phyloP scores from a whole-genome alignment of 2,329 filamentous ascomycete genomes.

The Colletotrichum somersetense region DNA sequence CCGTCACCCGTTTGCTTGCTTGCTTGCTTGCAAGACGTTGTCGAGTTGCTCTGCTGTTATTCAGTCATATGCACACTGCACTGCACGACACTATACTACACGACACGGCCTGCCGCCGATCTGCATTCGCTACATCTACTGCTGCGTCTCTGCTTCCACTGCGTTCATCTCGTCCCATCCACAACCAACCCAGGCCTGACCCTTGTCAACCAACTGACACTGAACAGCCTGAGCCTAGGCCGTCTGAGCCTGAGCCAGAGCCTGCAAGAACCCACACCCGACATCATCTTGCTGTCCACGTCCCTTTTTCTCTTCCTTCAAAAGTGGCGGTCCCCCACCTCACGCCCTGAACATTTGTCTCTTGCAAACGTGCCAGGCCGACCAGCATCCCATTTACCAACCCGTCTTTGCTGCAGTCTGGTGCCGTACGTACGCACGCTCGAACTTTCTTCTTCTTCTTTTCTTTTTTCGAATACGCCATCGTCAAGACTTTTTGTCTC shows the following conservation, averaged over 20 bases:
- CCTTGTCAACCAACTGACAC: neutral
- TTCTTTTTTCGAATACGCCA: neutral
- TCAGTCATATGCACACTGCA: neutral
- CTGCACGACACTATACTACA: no score
- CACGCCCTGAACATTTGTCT: conserved; percentile 26
- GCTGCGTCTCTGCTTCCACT: conserved; percentile 2
- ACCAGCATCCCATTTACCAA: conserved; percentile 33
- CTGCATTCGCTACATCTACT: conserved; percentile 17
- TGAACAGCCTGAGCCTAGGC: neutral
- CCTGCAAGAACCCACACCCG: conserved; percentile 11
- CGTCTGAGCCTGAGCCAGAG: conserved; percentile 1
- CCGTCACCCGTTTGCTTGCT: neutral
- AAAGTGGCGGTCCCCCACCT: conserved; percentile 41
- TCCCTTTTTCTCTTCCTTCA: conserved; percentile 25
- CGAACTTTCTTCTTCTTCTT: neutral
- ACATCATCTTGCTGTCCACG: conserved; percentile 16
- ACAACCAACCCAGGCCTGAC: conserved; percentile 1
- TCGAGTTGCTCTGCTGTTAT: neutral
- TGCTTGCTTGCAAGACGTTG: neutral
- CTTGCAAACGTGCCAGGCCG: conserved; percentile 28
- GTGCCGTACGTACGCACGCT: conserved; percentile 27
- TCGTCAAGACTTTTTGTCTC: neutral
- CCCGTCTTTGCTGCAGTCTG: conserved; percentile 32
- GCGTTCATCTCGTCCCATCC: neutral
- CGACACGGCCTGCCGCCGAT: neutral